These are phyloP conservation scores for Salmacisia buchloeana DNA, from an alignment of 1,284 basidiomycete genomes.

Conservation along the genomic window DNA sequence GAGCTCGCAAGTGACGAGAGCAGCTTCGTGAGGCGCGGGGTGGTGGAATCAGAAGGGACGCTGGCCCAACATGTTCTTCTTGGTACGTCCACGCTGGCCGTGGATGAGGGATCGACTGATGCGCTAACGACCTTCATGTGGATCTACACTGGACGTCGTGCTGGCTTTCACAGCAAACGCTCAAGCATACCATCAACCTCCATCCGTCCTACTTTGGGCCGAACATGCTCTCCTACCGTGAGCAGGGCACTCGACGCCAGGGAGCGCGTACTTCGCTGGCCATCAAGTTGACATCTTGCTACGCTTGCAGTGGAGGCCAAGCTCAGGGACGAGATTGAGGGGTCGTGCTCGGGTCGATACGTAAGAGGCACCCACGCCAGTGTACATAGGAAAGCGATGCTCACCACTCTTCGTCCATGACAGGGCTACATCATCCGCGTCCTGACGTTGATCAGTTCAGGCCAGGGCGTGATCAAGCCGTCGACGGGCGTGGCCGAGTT, in stretches of 20 bases:
- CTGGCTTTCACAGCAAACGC: conserved; percentile 61
- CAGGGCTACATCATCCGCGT: conserved; percentile 85
- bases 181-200: conserved; percentile 88
- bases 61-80: background rate
- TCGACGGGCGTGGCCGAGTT: conserved; percentile 93
- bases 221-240: conserved; percentile 76
- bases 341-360: conserved; percentile 89
- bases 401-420: background rate
- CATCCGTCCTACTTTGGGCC: conserved; percentile 98
- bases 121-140: background rate
- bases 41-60: too few relatives aligned
- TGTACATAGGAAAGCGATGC: too few relatives aligned
- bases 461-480: conserved; percentile 67
- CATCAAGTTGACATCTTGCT: background rate
- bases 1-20: too few relatives aligned
- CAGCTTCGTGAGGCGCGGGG: too few relatives aligned
- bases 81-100: background rate
- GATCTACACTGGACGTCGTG: conserved; percentile 6
- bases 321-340: conserved; percentile 91
- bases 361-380: conserved; percentile 52
- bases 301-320: conserved; percentile 65
- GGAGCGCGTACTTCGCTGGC: background rate
- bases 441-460: conserved; percentile 57
- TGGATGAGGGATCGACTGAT: background rate
- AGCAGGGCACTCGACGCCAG: conserved; percentile 4